Evolutionary conservation across 805 yeast genomes (phyloP).

Genomic region (Candida ficus): DNA sequence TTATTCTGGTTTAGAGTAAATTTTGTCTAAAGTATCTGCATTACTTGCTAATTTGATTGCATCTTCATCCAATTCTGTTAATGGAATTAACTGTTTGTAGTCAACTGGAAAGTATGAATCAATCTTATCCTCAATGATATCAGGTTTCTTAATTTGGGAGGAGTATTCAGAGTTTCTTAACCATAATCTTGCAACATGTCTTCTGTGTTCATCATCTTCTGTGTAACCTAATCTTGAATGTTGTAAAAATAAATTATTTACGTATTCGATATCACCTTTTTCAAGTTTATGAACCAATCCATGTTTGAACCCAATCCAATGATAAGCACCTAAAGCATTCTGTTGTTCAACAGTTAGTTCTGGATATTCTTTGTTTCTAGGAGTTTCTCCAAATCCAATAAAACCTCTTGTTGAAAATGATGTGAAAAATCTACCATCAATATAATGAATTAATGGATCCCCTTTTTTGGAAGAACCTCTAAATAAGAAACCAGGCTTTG

Average conservation of each 20-base stretch:
- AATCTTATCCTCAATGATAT: background rate
- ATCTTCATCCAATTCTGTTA: background rate
- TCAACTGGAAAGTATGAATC: background rate
- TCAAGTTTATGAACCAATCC: background rate
- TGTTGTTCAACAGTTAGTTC: background rate
- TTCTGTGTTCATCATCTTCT: background rate
- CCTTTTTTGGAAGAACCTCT: background rate
- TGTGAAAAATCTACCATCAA: background rate
- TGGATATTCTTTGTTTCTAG: background rate
- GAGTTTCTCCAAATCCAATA: background rate
- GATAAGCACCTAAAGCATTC: background rate
- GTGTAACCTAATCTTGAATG: background rate
- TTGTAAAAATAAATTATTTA: background rate
- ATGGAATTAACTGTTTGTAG: background rate
- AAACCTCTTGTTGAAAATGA: background rate
- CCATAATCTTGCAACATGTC: background rate
- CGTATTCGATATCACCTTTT: background rate
- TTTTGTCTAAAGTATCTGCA: background rate
- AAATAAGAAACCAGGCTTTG: background rate
- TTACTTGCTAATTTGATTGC: background rate
- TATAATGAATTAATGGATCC: background rate
- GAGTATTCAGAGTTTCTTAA: background rate
- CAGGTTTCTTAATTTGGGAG: background rate
- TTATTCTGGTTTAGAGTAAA: background rate
- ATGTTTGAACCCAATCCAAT: background rate